phyloP scores from a whole-genome alignment of 352 stramenopile genomes.

The Phytophthora sansomeana region DNA sequence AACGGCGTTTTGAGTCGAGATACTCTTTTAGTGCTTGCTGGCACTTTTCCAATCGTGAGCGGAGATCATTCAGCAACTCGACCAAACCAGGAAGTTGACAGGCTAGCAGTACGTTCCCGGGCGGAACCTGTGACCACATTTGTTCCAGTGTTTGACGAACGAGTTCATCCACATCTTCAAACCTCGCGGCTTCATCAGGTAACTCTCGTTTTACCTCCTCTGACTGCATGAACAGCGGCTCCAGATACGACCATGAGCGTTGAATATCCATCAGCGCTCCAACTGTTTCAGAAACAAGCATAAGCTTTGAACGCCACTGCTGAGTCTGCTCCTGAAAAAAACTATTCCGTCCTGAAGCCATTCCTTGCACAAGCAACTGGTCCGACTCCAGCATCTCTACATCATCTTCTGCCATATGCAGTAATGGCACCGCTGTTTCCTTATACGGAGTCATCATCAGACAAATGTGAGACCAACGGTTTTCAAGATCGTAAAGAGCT shows the following conservation, averaged over 20 bases:
- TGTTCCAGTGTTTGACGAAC: conserved; percentile 72
- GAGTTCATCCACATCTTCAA: conserved; percentile 88
- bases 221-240: conserved; percentile 95
- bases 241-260: conserved; percentile 95
- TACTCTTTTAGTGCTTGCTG: conserved; percentile 96
- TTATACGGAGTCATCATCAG: conserved; percentile 92
- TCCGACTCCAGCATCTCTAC: conserved; percentile 96
- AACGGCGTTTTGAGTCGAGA: conserved; percentile 91
- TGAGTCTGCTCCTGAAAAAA: conserved; percentile 75
- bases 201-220: conserved; percentile 96
- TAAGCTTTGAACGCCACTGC: conserved; percentile 59
- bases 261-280: conserved; percentile 94
- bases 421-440: conserved; percentile 81
- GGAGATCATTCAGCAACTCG: conserved; percentile 77
- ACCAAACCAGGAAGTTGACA: conserved; percentile 89
- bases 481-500: conserved; percentile 81
- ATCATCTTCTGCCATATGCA: conserved; percentile 93
- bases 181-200: conserved; percentile 90
- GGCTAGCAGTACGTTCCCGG: conserved; percentile 76
- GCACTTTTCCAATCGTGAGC: conserved; percentile 88
- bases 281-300: conserved; percentile 88
- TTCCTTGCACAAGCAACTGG: conserved; percentile 94
- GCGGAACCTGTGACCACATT: conserved; percentile 76
- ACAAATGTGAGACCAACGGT: conserved; percentile 71
- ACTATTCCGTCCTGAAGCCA: conserved; percentile 84